Conservation (phyloP, 169 alveolate genomes). For the Fabrea salina region DNA sequence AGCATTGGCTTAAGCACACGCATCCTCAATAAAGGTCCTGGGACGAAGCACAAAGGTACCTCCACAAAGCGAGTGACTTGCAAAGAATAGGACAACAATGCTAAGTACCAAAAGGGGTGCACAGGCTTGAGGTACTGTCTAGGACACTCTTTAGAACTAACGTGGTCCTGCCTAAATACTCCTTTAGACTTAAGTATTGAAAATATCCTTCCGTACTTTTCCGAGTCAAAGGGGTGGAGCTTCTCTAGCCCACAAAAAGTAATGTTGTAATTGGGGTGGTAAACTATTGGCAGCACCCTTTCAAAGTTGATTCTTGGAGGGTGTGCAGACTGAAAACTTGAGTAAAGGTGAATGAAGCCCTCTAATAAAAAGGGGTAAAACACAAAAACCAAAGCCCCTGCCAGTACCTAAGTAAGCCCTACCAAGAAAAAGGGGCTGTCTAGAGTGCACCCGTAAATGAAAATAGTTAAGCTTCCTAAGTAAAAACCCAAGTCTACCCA, state of each 20-base stretch:
- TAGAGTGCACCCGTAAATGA: background rate
- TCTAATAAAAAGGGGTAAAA: slow-evolving; percentile 3
- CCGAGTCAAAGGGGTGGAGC: slow-evolving; percentile 77
- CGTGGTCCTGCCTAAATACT: slow-evolving; percentile 1
- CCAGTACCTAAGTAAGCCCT: background rate
- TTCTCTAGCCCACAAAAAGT: slow-evolving; percentile 76
- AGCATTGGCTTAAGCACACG: slow-evolving; percentile 65
- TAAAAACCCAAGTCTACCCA: background rate
- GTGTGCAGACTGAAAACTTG: background rate
- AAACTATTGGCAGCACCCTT: slow-evolving; percentile 42
- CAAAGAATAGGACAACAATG: slow-evolving; percentile 39
- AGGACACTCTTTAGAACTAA: slow-evolving; percentile 13
- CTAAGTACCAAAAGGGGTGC: slow-evolving; percentile 37
- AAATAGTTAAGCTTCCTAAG: background rate
- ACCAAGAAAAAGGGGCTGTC: background rate
- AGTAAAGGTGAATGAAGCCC: background rate
- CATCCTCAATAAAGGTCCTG: slow-evolving; percentile 56
- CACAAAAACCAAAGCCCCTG: background rate
- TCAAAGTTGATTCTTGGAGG: background rate
- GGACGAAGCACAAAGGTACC: slow-evolving; percentile 64
- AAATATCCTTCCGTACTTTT: slow-evolving; percentile 61
- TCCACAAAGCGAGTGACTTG: slow-evolving; percentile 47
- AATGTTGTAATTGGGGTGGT: slow-evolving; percentile 56
- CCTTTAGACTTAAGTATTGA: slow-evolving; percentile 5
- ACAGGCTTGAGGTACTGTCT: slow-evolving; percentile 18